Evolutionary conservation across 495 filamentous ascomycete genomes (phyloP).

Genomic region (Trichoderma erinaceum): DNA sequence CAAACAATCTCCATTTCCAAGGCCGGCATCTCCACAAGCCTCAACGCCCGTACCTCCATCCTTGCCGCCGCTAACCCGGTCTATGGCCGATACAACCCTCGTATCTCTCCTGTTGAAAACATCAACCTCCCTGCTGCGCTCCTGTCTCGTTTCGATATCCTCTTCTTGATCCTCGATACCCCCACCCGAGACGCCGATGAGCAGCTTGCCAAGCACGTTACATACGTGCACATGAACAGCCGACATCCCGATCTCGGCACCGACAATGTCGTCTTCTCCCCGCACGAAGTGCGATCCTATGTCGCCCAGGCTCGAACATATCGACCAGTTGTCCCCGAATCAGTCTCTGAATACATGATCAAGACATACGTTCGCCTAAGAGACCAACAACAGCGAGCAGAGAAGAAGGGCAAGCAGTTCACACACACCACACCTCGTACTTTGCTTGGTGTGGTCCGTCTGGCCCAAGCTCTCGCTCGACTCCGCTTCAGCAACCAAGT

Average conservation of each 20-base stretch:
- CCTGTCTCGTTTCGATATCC: slow-evolving; percentile 91
- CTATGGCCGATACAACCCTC: slow-evolving; percentile 96
- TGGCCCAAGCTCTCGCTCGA: slow-evolving; percentile 92
- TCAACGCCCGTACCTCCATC: slow-evolving; percentile 95
- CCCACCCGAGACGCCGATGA: slow-evolving; percentile 83
- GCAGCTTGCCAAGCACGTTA: slow-evolving; percentile 90
- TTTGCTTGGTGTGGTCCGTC: slow-evolving; percentile 81
- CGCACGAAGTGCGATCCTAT: slow-evolving; percentile 89
- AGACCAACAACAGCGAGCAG: slow-evolving; percentile 79
- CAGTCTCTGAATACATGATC: slow-evolving; percentile 89
- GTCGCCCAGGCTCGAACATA: slow-evolving; percentile 86
- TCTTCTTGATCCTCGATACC: slow-evolving; percentile 93
- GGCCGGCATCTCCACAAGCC: slow-evolving; percentile 90
- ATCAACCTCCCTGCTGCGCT: slow-evolving; percentile 96
- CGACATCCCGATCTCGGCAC: slow-evolving; percentile 73
- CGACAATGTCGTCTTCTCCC: slow-evolving; percentile 65
- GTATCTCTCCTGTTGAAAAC: slow-evolving; percentile 93
- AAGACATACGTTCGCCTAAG: slow-evolving; percentile 92
- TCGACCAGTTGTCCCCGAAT: slow-evolving; percentile 75
- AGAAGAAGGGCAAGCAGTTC: slow-evolving; percentile 82
- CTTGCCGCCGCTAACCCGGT: slow-evolving; percentile 97
- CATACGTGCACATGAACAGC: slow-evolving; percentile 96
- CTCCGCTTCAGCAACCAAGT: slow-evolving; percentile 80
- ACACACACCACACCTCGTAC: slow-evolving; percentile 90
- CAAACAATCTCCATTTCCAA: slow-evolving; percentile 99